Base-by-base conservation (phyloP, 495 filamentous ascomycete species). In the Elaphomyces granulatus region DNA sequence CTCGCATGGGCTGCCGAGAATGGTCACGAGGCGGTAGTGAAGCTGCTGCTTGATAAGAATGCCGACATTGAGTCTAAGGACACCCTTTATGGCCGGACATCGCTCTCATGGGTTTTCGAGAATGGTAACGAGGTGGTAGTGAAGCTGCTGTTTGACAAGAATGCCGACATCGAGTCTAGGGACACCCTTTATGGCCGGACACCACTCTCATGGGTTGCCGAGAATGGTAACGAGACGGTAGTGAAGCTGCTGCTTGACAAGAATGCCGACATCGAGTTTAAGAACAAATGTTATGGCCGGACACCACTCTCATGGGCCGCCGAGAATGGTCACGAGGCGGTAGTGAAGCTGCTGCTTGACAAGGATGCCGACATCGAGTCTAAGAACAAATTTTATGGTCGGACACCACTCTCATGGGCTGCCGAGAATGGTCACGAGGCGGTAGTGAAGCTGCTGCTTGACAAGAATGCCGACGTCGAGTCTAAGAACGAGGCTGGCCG, bases 91-190 rank as follows among this genome's bases (percentile, higher is more conserved):
- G 45, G 42, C 4, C 26, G 18, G 20, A 45, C 45, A 14, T 42
- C 63, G 17, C 49, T 70, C 19, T 58, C 48, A 7, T 58, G 40
- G 45, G 65, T 63, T n/a, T 56, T 56, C 15, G 43, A 40, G 36
- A 42, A 44, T n/a, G 65, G 63, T 8, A 50, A 68, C 37, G 44
- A 55, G 23, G 52, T 39, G 10, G 45, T 67, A 36, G 66, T 48
- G 3, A 38, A 47, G 34, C 43, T 59, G 17, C 43, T 62, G 23
- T 46, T 60, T 2, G 39, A n/a, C 32, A 46, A 21, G n/a, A 32
- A 14, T 15, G 33, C 39, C 10, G 20, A n/a, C n/a, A n/a, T n/a
- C n/a, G n/a, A n/a, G n/a, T n/a, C n/a, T n/a, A n/a, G n/a, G n/a
- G n/a, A n/a, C n/a, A n/a, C n/a, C n/a, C n/a, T n/a, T n/a, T 34